Conservation (phyloP, 106 monocot genomes). For the Dendrobium huoshanense region DNA sequence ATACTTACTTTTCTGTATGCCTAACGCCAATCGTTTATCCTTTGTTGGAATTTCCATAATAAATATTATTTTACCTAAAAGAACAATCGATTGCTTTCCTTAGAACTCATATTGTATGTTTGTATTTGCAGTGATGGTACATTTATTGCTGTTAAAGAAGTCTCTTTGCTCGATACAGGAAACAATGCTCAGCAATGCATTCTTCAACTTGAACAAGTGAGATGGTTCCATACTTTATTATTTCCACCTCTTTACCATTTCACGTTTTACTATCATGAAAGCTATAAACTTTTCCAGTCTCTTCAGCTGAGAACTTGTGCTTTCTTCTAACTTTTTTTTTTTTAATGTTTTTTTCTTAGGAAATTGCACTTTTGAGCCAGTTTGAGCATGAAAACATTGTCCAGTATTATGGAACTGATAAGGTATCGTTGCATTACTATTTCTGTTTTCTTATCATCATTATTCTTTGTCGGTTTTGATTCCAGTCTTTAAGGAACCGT, state of each 20-base stretch:
- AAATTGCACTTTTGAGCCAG: constrained; percentile 76
- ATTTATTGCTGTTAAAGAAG: constrained; percentile 71
- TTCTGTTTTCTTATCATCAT: background rate
- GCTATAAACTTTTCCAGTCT: background rate
- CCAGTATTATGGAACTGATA: constrained; percentile 70
- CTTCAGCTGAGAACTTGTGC: background rate
- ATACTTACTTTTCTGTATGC: background rate
- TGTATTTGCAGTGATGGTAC: constrained; percentile 44
- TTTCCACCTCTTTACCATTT: background rate
- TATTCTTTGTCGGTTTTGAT: background rate
- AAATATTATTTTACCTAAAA: background rate
- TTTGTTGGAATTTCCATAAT: background rate
- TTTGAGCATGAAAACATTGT: constrained; percentile 87
- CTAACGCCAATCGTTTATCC: background rate
- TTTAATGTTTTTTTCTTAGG: constrained; percentile 27
- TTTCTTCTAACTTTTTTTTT: constrained; percentile 7
- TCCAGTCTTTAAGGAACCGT: background rate
- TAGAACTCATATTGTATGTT: background rate
- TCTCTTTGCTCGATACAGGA: constrained; percentile 53
- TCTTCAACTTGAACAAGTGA: constrained; percentile 56
- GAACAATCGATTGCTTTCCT: background rate
- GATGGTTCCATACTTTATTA: background rate
- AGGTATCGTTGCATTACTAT: constrained; percentile 37
- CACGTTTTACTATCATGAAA: background rate
- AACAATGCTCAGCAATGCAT: constrained; percentile 52